These are phyloP conservation scores for Phytophthora sp. DNA, from an alignment of 352 stramenopile genomes.

Conservation along the genomic window DNA sequence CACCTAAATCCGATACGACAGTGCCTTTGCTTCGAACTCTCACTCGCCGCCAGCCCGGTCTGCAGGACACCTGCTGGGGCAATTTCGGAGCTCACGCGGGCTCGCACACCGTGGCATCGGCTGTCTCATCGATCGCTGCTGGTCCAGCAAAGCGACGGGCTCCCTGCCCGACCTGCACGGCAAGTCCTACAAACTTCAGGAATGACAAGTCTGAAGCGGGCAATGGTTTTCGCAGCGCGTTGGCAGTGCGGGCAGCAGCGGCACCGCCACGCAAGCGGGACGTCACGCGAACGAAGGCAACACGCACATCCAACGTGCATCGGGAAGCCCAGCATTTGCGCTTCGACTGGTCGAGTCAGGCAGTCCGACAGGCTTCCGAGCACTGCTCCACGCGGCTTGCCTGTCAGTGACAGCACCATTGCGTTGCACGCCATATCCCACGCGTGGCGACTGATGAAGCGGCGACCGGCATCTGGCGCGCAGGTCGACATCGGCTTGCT, in stretches of 20 bases:
- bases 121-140: neutral
- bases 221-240: too few species aligned
- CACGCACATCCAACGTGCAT: neutral
- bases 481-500: neutral
- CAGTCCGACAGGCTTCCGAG: too few species aligned
- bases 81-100: neutral
- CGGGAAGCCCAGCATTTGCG: too few species aligned
- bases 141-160: neutral
- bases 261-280: neutral
- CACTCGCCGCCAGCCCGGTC: neutral
- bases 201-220: too few species aligned
- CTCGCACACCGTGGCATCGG: constrained; percentile 2
- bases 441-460: neutral
- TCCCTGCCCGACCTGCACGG: neutral
- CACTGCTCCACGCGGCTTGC: too few species aligned
- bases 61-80: too few species aligned
- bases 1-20: too few species aligned
- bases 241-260: too few species aligned
- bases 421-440: too few species aligned
- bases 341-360: too few species aligned
- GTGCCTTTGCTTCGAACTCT: too few species aligned
- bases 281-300: neutral
- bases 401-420: too few species aligned
- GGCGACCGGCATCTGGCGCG: neutral
- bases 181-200: neutral